Evolutionary conservation across 2,329 filamentous ascomycete genomes (phyloP).

Genomic region (Rugonectria rugulosa): DNA sequence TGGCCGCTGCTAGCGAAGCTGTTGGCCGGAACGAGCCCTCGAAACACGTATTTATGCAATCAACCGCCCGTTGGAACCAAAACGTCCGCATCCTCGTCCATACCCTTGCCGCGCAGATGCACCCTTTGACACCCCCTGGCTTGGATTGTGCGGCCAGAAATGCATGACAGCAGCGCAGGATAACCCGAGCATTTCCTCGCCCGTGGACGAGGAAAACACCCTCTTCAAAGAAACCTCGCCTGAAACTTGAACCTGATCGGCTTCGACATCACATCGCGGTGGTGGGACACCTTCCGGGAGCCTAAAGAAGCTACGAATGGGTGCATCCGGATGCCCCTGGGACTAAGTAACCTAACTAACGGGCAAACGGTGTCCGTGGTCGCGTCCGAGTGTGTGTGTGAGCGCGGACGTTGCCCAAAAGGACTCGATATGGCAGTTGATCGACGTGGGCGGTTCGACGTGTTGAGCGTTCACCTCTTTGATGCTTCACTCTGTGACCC

Average conservation of each 20-base stretch:
- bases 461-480: background rate
- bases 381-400: background rate
- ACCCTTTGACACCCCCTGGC: background rate
- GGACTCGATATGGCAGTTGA: slow-evolving; percentile 27
- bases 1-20: background rate
- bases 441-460: slow-evolving; percentile 14
- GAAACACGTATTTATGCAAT: background rate
- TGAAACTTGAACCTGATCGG: no score
- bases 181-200: no score
- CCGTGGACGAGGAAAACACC: no score
- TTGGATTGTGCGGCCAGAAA: background rate
- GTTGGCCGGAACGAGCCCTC: background rate
- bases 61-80: background rate
- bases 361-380: slow-evolving; percentile 8
- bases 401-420: no score
- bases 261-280: background rate
- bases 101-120: background rate
- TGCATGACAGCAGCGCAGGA: background rate
- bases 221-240: background rate
- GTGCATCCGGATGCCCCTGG: slow-evolving; percentile 22
- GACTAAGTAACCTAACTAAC: background rate
- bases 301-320: background rate
- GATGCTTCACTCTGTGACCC: background rate
- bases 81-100: background rate
- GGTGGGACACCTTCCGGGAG: slow-evolving; percentile 2